These are phyloP conservation scores for Macaranga tanarius DNA, from an alignment of 441 rosid genomes.

Conservation along the genomic window DNA sequence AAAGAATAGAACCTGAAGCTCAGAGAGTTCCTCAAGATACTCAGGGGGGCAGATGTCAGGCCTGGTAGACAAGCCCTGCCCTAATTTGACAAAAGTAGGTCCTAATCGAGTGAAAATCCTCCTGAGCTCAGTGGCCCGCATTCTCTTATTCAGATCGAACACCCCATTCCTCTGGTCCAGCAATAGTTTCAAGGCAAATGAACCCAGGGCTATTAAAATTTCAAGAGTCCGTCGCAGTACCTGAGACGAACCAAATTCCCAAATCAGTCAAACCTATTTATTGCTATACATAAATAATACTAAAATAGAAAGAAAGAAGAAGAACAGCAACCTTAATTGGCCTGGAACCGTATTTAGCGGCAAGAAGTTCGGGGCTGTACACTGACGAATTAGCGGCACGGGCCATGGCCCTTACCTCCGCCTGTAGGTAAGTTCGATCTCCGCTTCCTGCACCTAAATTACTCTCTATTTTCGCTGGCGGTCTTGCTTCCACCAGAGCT, in stretches of 20 bases:
- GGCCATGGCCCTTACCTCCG: conserved; percentile 74
- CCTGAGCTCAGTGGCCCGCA: conserved; percentile 63
- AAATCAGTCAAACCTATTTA: background rate
- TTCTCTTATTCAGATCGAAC: conserved; percentile 63
- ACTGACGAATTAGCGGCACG: conserved; percentile 78
- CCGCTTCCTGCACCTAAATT: conserved; percentile 30
- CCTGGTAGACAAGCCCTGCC: conserved; percentile 92
- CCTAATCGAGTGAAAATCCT: conserved; percentile 74
- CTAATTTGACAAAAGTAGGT: conserved; percentile 90
- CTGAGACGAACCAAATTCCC: conserved; percentile 28
- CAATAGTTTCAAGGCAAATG: conserved; percentile 59
- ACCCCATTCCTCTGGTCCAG: conserved; percentile 65
- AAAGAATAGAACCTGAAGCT: conserved; percentile 69
- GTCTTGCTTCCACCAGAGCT: conserved; percentile 36
- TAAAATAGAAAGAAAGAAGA: background rate
- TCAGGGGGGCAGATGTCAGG: conserved; percentile 96
- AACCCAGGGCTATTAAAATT: conserved; percentile 58
- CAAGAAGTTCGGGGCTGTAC: conserved; percentile 63
- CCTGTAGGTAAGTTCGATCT: conserved; percentile 71
- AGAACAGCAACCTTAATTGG: conserved; percentile 56
- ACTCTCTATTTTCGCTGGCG: conserved; percentile 22
- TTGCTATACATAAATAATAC: conserved; percentile 5
- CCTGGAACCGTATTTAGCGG: conserved; percentile 60
- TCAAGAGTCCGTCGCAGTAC: conserved; percentile 67
- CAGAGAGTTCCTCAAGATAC: conserved; percentile 83